Conservation (phyloP, 306 rosid genomes). For the Corylus americana region DNA sequence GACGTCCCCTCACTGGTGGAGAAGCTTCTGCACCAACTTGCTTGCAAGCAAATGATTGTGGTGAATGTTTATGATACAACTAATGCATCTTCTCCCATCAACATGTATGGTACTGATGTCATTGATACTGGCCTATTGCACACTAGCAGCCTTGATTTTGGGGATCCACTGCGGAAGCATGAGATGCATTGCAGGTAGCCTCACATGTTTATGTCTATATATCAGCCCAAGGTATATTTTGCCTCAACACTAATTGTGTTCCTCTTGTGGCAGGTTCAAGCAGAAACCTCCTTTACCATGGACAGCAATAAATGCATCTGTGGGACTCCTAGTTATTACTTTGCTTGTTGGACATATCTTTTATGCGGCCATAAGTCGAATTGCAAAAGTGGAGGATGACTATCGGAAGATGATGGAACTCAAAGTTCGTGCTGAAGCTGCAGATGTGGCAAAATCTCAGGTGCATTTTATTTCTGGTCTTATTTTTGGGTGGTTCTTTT, state of each 20-base stretch:
- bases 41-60: constrained; percentile 94
- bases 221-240: constrained; percentile 15
- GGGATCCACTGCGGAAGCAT: constrained; percentile 94
- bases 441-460: constrained; percentile 98
- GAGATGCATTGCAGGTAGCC: constrained; percentile 98
- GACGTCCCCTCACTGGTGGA: constrained; percentile 95
- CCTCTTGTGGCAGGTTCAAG: constrained; percentile 65
- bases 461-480: constrained; percentile 39
- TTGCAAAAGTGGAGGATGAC: constrained; percentile 85
- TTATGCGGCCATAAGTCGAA: constrained; percentile 73
- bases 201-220: constrained; percentile 8
- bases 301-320: constrained; percentile 67
- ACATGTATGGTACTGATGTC: constrained; percentile 86
- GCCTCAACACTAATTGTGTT: constrained; percentile 2
- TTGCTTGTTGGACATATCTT: constrained; percentile 80
- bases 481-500: constrained; percentile 7
- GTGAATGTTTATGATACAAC: constrained; percentile 95
- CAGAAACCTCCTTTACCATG: constrained; percentile 74
- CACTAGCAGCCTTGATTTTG: constrained; percentile 77
- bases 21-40: constrained; percentile 98
- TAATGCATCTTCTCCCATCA: constrained; percentile 64
- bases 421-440: constrained; percentile 87
- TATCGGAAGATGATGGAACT: constrained; percentile 62
- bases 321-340: constrained; percentile 70
- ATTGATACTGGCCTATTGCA: constrained; percentile 70